Base-by-base conservation (phyloP, 208 protist genomes). In the Trypanosoma grayi region DNA sequence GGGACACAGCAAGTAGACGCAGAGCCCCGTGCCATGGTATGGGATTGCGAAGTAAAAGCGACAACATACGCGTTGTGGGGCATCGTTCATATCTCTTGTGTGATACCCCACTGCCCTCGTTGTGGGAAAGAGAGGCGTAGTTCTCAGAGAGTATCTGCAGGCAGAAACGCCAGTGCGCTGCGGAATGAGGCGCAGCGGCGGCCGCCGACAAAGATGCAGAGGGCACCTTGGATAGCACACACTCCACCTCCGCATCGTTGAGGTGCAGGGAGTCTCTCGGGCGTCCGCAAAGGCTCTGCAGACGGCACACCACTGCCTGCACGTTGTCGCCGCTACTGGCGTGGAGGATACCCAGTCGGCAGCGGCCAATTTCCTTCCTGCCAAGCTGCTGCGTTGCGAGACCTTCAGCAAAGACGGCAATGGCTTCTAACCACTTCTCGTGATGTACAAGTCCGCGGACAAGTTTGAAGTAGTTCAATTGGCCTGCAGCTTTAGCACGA, bases 181-280 rank as follows among this genome's bases (percentile, higher is more conserved):
- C 11, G 11, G 6, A 1, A 14, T 36, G 40, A 11, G 24, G 28
- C 6, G 53, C 45, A 20, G 43, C 24, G 20, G 3, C 22, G 41
- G 22, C 16, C 53, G 30, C 24, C 47, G 37, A 50, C 27, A 34
- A 34, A 36, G 22, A 24, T 47, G 34, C 45, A 52, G 51, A 31
- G 33, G 76, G 27, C 16, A 59, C 60, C 62, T 85, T 85, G 33
- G 79, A 73, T 20, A 86, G 54, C n/a, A 86, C 57, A 53, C 70
- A 81, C 51, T 86, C 79, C 22, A 77, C 62, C 55, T 86, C 79
- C 1, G 51, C 46, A 33, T 86, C 72, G 45, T 82, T 83, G 30
- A 83, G 45, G 16, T 33, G 25, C 36, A 79, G 58, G 11, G 24
- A 51, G 44, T 33, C 41, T 34, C 14, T 31, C 16, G 66, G 11